A percentile compares a stretch with the other conserved stretches of the same genome.
Conservation (phyloP, 2,329 filamentous ascomycete species). For the Cladorrhinum sp. region DNA sequence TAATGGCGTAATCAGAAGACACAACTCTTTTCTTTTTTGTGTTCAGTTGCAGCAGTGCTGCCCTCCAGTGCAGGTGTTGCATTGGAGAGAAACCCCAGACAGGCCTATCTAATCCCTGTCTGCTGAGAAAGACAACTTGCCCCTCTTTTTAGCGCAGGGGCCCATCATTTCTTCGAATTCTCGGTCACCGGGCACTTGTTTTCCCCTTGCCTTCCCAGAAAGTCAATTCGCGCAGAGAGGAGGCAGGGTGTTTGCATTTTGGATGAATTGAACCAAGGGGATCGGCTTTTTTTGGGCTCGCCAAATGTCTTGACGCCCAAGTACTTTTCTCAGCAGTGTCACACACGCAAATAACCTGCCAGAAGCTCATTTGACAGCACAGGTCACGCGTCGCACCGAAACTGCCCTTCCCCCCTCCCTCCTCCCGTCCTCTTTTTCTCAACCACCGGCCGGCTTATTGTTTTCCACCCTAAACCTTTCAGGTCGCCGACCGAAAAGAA, state of each 20-base stretch:
- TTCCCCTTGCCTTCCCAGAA: too few species aligned
- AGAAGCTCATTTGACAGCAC: conserved; percentile 15
- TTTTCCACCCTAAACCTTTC: neutral
- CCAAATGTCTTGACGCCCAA: conserved; percentile 3
- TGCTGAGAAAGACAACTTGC: too few species aligned
- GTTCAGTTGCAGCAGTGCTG: conserved; percentile 10
- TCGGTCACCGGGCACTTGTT: neutral
- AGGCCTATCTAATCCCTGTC: conserved; percentile 15
- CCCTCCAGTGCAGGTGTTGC: neutral
- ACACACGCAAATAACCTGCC: conserved; percentile 13
- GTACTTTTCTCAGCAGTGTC: neutral
- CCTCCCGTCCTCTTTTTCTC: neutral
- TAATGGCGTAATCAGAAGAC: conserved; percentile 24
- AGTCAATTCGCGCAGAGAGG: neutral
- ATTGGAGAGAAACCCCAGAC: neutral
- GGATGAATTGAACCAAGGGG: neutral
- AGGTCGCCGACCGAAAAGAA: neutral
- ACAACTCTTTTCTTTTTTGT: conserved; percentile 22
- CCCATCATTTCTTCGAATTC: conserved; percentile 2
- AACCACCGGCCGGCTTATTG: neutral
- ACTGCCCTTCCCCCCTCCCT: conserved; percentile 4
- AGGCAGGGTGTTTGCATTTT: too few species aligned
- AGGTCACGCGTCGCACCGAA: conserved; percentile 17
- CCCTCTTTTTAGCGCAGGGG: conserved; percentile 8
- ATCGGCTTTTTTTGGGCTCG: conserved; percentile 4